A percentile compares a stretch with the other conserved stretches of the same genome.
These are phyloP conservation scores for Xylariaceae sp. DNA, from an alignment of 2,329 filamentous ascomycete genomes.

Conservation along the genomic window DNA sequence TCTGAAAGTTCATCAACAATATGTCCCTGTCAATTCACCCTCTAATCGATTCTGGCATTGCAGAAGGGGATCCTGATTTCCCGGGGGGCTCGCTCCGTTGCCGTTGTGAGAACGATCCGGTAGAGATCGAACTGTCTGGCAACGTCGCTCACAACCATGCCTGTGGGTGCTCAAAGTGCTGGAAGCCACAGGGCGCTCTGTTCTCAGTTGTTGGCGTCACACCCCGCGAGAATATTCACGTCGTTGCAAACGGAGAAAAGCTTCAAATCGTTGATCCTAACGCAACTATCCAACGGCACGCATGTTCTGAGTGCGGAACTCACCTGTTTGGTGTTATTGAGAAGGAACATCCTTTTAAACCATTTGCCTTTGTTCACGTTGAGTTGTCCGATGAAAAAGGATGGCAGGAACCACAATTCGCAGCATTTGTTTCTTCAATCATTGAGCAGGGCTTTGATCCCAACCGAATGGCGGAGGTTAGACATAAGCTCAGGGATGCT, in stretches of 20 bases:
- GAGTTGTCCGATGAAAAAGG: slow-evolving; percentile 57
- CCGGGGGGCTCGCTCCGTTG: slow-evolving; percentile 59
- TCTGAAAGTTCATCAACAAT: no score
- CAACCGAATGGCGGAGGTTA: slow-evolving; percentile 50
- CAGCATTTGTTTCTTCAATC: slow-evolving; percentile 63
- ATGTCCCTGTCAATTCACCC: slow-evolving; percentile 50
- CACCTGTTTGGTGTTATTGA: slow-evolving; percentile 64
- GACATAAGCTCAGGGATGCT: slow-evolving; percentile 46
- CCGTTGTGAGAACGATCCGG: slow-evolving; percentile 51
- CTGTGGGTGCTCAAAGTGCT: slow-evolving; percentile 70
- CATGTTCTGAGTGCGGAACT: slow-evolving; percentile 57
- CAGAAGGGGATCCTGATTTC: slow-evolving; percentile 50
- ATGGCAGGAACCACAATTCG: slow-evolving; percentile 71
- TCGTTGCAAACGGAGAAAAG: slow-evolving; percentile 57
- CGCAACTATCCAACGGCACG: slow-evolving; percentile 59
- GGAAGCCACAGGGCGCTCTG: slow-evolving; percentile 61
- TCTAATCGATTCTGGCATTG: slow-evolving; percentile 54
- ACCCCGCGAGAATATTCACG: slow-evolving; percentile 48
- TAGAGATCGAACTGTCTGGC: slow-evolving; percentile 53
- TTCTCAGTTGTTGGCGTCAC: slow-evolving; percentile 63
- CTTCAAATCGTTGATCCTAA: slow-evolving; percentile 38
- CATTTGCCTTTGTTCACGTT: slow-evolving; percentile 65
- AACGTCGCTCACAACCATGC: slow-evolving; percentile 67
- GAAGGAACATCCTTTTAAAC: slow-evolving; percentile 61
- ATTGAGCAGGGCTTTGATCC: slow-evolving; percentile 65